Base-by-base conservation (phyloP, 805 yeast genomes). In the Ogataea methanolica region DNA sequence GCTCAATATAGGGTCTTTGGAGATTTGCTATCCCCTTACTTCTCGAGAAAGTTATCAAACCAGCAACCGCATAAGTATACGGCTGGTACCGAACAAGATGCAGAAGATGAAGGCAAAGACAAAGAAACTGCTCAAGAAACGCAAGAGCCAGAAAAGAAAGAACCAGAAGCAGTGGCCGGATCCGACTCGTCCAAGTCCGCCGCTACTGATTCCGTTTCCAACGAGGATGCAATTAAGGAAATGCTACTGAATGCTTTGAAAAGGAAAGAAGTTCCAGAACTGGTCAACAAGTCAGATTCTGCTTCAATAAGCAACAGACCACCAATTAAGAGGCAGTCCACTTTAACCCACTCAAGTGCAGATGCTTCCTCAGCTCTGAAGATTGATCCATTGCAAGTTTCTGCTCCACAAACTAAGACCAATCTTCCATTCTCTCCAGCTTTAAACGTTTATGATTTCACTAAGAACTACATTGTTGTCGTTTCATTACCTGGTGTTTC, bases 401-500 rank as follows among this genome's bases (percentile, higher is more conserved):
- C 78, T 5, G 71, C 72, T 43, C 78, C 78, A 7, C 74, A 72
- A 51, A 51, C 64, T 11, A 65, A 69, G 36, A 49, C 67, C 26
- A 62, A 66, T 17, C 50, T 74, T 41, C 82, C 83, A 52, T 78
- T 78, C 50, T 75, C 83, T 11, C 85, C 86, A 22, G 76, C 78
- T 46, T 66, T 80, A 3, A 82, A 80, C 52, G 74, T 80, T n/a
- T 80, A 79, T 53, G 82, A 80, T 50, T 66, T 70, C 43, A 68
- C 69, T 1, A 69, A 69, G 16, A 62, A 66, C 16, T 81, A 79
- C 52, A 58, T 70, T 15, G 72, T 79, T 12, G 75, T 75, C 1
- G 59, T 80, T 12, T 75, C 83, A 4, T 59, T 81, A 23, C 80
- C 86, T n/a, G 86, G 86, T 42, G 82, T 82, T 2, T 67, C 71